Base-by-base conservation (phyloP, 2,329 filamentous ascomycete genomes). In the Talaromyces sp. region DNA sequence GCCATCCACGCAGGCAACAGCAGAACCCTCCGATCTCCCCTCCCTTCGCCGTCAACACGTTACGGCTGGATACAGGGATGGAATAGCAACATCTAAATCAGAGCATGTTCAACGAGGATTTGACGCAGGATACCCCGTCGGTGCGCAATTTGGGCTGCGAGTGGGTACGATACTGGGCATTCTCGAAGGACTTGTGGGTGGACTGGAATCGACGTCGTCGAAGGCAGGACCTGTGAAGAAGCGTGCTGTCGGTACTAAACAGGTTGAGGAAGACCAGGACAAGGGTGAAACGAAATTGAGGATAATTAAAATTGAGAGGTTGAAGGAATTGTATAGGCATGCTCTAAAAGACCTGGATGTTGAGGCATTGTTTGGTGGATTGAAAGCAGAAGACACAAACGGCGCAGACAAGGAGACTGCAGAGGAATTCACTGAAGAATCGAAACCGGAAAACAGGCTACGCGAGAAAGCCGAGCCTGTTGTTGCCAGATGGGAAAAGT, bases 31-130 rank as follows among this genome's bases (percentile, higher is more conserved):
- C n/a, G 93, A 96, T 71, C 85, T 95, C 60, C 87, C 85, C 22
- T 88, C 90, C 27, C 84, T 97, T 16, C 88, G 90, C 71, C 85
- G 87, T 49, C 88, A 90, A 63, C 92, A 97, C 75, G 85, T 87
- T 61, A 97, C 91, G 8, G 89, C 91, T 45, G 95, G 95, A 22
- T 98, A 98, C 79, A 89, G 94, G 66, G 93, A 97, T 72, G 95
- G 94, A 52, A 86, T 98, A 62, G 85, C 89, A 0, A 82, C 81
- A 3, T 90, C 90, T 37, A 98, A 98, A 76, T 86, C 86, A 31
- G 80, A 84, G 57, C 90, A 88, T 71, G 87, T 97, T 31, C 95
- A 99, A 78, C 83, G 84, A 14, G 94, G 94, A 0, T 98, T 99
- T 73, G 95, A 99, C 75, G 91, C 94, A 69, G 94, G 94, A 0